Evolutionary conservation across 139 green algal genomes (phyloP), one percentile per base, ranked within the genome.

Genomic region (Tetraselmis chui): DNA sequence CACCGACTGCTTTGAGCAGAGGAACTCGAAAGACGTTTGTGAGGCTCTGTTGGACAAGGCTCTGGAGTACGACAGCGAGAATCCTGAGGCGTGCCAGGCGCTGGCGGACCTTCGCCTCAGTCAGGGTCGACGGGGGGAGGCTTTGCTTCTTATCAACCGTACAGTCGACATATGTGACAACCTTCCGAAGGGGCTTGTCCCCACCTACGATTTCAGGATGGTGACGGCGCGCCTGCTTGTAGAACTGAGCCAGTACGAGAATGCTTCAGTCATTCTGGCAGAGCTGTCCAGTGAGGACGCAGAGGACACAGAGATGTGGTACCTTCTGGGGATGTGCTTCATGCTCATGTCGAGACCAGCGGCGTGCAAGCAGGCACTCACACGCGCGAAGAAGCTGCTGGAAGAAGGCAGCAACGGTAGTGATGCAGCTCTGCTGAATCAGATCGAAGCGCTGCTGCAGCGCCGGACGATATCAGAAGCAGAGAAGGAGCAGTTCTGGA

Each of bases 241-340:
- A 1, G 80, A 84, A 29, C 80, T 84, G 23, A 76, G 29, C 29
- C 28, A 84, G 29, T 84, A 84, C 80, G 67, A 79, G 59, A 29
- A 76, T 11, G 80, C 80, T 5, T 30, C 31, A 1, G 1, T 2
- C 28, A 29, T 84, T 1, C 80, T 84, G 31, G 75, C 30, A 29
- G 80, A 84, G 31, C 31, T 84, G 59, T 28, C 32, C 29, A 23
- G 11, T 11, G 80, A 84, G 80, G 80, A 84, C 59, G 80, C 29
- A 1, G 67, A 79, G 25, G 80, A 84, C 80, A 84, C 80, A 1
- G 80, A 84, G 67, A 74, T 31, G 59, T 84, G 80, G 80, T 84
- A 84, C 80, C 67, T 84, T 11, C 80, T 75, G 67, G 80, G 80
- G 1, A 27, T 84, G 27, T 79, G 67, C 67, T 79, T 74, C 67